Evolutionary conservation across 768 basidiomycete genomes (phyloP).

Genomic region (Tulasnella sp.): DNA sequence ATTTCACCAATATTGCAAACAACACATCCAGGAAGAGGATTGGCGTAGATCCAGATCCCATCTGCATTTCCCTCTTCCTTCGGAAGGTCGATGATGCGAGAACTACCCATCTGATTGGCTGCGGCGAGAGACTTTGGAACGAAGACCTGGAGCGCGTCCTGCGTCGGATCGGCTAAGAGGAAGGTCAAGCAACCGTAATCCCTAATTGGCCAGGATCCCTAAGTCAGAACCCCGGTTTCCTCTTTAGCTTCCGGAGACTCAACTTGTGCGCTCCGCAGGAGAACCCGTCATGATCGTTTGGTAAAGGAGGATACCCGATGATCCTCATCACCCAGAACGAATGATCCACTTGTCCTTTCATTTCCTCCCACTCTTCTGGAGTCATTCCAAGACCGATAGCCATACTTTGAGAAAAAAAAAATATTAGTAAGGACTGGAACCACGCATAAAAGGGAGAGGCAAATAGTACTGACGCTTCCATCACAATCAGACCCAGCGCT

Average conservation of each 20-base stretch:
- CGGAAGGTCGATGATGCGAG: conserved; percentile 33
- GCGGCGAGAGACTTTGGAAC: conserved; percentile 40
- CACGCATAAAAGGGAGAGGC: not conserved
- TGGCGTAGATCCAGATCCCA: conserved; percentile 77
- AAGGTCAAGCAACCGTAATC: conserved; percentile 95
- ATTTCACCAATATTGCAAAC: conserved; percentile 91
- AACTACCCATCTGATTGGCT: not conserved
- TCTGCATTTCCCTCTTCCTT: conserved; percentile 54
- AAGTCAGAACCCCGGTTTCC: not conserved
- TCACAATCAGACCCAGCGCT: conserved; percentile 68
- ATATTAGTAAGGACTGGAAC: not conserved
- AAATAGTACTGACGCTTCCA: conserved; percentile 68
- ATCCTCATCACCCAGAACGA: conserved; percentile 88
- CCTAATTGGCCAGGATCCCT: conserved; percentile 40
- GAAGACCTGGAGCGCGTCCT: conserved; percentile 79
- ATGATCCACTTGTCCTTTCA: conserved; percentile 70
- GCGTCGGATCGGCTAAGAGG: conserved; percentile 77
- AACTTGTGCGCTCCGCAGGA: conserved; percentile 91
- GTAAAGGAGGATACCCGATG: conserved; percentile 87
- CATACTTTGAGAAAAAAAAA: conserved; percentile 53
- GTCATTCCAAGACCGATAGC: conserved; percentile 73
- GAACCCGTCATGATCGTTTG: conserved; percentile 71
- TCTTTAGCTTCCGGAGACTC: not conserved
- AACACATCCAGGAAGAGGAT: conserved; percentile 76
- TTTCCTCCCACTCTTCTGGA: conserved; percentile 60